Base-by-base conservation (phyloP, 2,329 filamentous ascomycete species). In the Ceratocystis cacaofunesta region DNA sequence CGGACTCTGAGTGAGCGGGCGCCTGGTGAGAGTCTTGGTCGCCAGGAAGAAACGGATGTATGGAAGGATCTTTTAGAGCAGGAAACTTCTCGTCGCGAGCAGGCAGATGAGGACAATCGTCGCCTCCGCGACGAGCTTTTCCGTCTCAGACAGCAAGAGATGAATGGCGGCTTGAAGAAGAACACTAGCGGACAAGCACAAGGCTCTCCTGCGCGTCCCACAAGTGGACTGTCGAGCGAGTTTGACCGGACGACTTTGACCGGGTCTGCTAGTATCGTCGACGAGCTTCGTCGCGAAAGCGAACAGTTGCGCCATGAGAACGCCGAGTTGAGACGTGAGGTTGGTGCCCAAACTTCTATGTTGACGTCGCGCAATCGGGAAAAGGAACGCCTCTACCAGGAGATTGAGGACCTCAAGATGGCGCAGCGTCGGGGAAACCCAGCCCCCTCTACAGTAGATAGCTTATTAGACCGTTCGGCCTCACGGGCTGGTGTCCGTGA, bases 341-440 rank as follows among this genome's bases (percentile, higher is more conserved):
- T 97, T 36, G 90, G 92, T 68, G 94, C 94, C 2, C 94, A 99
- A 74, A 95, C 92, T 0, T 96, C 92, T 0, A 97, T 99, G 90
- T 82, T 99, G 43, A 96, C 92, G 0, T 97, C 94, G 44, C 84
- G 94, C 28, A 96, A 96, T 72, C 88, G 91, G 30, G 94, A 99
- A 73, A 95, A 96, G 72, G 92, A 97, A 73, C 85, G 91, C 4
- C 80, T 99, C 7, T 95, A 97, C 74, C 90, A 96, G 72, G 92
- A 99, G 73, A 97, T 97, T 68, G 94, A 99, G 75, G 92, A 96
- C 68, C 80, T 99, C 68, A 99, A 97, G 76, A 85, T 97, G 71
- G 85, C 88, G 1, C 87, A 91, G 69, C 86, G 91, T 65, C 85
- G 90, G 68, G 88, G 82, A 70, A 72, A 78, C 3, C 52, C 65